Evolutionary conservation across 106 monocot species (phyloP).

Genomic region (Dendrobium chrysotoxum): DNA sequence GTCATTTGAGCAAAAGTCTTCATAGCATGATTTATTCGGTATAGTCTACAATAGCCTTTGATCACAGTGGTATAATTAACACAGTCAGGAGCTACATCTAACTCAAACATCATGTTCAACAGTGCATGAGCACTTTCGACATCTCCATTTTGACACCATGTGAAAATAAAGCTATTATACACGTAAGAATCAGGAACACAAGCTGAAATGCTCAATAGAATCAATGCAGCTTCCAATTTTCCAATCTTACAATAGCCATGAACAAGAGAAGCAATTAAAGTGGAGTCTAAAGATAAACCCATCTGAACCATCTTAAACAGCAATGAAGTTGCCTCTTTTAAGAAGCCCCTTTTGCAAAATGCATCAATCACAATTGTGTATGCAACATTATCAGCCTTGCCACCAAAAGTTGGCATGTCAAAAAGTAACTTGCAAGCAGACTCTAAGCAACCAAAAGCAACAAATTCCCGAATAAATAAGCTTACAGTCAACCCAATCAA

Average conservation of each 20-base stretch:
- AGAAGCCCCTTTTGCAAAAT: slow-evolving; percentile 26
- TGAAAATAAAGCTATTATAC: slow-evolving; percentile 47
- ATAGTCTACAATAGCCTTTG: slow-evolving; percentile 28
- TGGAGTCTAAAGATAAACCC: slow-evolving; percentile 23
- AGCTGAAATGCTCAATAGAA: slow-evolving; percentile 9
- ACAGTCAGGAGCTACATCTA: slow-evolving; percentile 38
- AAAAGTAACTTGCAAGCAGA: slow-evolving; percentile 32
- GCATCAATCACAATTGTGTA: slow-evolving; percentile 36
- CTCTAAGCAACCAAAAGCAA: slow-evolving; percentile 17
- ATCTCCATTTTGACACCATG: slow-evolving; percentile 29
- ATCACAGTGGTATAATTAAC: slow-evolving; percentile 34
- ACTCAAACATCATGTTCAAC: slow-evolving; percentile 33
- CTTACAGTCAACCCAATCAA: slow-evolving; percentile 15
- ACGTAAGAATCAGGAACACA: slow-evolving; percentile 25
- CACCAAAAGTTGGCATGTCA: slow-evolving; percentile 13
- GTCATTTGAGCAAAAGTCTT: slow-evolving; percentile 32
- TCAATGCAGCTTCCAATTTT: slow-evolving; percentile 18
- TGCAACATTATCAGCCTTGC: slow-evolving; percentile 17
- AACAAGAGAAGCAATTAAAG: slow-evolving; percentile 26
- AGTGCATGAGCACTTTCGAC: slow-evolving; percentile 19
- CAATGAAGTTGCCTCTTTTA: slow-evolving; percentile 31
- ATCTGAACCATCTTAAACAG: slow-evolving; percentile 30
- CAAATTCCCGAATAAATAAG: slow-evolving; percentile 29
- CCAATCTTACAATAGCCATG: slow-evolving; percentile 52
- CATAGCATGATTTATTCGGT: slow-evolving; percentile 28